Base-by-base conservation (phyloP, 2,329 filamentous ascomycete genomes). In the Falciphora oryzae region DNA sequence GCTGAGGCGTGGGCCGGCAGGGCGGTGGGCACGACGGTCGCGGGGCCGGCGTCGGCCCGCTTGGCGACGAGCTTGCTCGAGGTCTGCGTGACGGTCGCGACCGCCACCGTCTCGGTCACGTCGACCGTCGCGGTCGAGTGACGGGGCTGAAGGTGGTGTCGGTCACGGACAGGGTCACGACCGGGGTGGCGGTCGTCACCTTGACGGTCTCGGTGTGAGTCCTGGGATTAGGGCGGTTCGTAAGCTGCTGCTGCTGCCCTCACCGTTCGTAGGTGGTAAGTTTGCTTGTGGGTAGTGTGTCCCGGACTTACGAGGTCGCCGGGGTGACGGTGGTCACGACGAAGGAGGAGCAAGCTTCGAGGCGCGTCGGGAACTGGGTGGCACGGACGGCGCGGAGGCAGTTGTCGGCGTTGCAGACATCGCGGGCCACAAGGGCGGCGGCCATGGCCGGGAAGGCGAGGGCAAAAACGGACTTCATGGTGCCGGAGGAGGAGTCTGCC, bases 51-150 rank as follows among this genome's bases (percentile, higher is more conserved):
- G 28, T 1, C 61, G 28, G 28, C 18, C 22, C 61, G 44, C 28
- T 35, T 63, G 25, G 14, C 38, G 38, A 13, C 38, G 38, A 44
- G 6, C 38, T 44, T 13, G 11, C 11, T 44, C 14, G 22, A 18
- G 4, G 60, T 28, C n/a, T 29, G 14, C 7, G 57, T 59, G 25
- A 31, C 25, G 1, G 57, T 59, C 7, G 60, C 18, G 60, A 29
- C 38, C 18, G 35, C 29, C 31, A 57, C 2, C 25, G 44, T 57
- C 16, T 18, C 25, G 13, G 27, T 69, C 59, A 65, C 69, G 58
- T 69, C 74, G 64, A 76, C 72, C 56, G 68, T 61, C 58, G 71
- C 67, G 57, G 75, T 63, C 59, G 72, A 73, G 59, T 27, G 32
- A 25, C 59, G n/a, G 16, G 1, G 38, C 14, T 61, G 28, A 35